These are phyloP conservation scores for Erythrophleum fordii DNA, from an alignment of 306 rosid genomes.

Conservation along the genomic window DNA sequence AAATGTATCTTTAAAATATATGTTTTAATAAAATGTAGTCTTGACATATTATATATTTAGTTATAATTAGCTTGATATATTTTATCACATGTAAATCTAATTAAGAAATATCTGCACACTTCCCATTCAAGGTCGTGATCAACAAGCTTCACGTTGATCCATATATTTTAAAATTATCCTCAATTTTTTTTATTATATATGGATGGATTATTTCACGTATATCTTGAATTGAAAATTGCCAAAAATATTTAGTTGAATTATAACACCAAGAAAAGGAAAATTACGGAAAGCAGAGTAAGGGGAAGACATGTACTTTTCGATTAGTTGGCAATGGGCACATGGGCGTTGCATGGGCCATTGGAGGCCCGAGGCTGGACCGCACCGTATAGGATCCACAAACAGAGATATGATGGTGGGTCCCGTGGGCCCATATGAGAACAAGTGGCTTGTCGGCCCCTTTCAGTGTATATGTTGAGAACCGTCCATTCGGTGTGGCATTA, in stretches of 20 bases:
- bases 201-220: not conserved
- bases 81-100: not conserved
- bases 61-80: too few species aligned
- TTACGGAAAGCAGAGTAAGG: not conserved
- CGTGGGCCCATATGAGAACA: not conserved
- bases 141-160: not conserved
- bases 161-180: not conserved
- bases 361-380: not conserved
- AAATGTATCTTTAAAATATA: too few species aligned
- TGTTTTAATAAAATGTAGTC: too few species aligned
- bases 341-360: not conserved
- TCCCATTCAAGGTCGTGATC: not conserved
- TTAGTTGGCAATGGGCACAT: not conserved
- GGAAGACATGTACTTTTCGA: too few species aligned
- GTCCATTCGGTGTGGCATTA: conserved; percentile 23
- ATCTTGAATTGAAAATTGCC: conserved; percentile 1
- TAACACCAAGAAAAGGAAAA: not conserved
- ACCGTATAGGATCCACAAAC: not conserved
- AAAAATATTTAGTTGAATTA: not conserved
- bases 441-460: not conserved
- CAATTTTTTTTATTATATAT: not conserved
- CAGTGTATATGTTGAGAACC: not conserved
- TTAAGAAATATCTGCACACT: not conserved
- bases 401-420: conserved; percentile 13
- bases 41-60: too few species aligned